Conservation (phyloP, 2,329 filamentous ascomycete genomes). For the Canariomyces notabilis region DNA sequence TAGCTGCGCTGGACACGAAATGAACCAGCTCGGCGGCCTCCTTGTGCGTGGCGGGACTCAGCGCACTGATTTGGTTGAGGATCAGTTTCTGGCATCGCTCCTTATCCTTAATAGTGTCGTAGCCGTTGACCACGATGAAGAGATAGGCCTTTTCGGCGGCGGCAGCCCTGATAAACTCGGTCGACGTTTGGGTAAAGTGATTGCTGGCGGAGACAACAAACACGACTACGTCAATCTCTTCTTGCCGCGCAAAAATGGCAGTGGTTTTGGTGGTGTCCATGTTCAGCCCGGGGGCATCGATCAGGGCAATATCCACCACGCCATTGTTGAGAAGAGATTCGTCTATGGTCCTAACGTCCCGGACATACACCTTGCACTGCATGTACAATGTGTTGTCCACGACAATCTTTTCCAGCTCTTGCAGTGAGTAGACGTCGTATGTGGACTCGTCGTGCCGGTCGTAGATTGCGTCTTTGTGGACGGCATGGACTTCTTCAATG, state of each 20-base stretch:
- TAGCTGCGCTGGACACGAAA: slow-evolving; percentile 95
- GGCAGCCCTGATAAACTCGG: slow-evolving; percentile 93
- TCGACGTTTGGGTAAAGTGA: slow-evolving; percentile 96
- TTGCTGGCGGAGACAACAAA: slow-evolving; percentile 98
- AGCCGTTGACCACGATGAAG: slow-evolving; percentile 98
- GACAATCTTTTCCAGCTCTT: slow-evolving; percentile 82
- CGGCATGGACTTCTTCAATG: slow-evolving; percentile 90
- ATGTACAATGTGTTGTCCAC: slow-evolving; percentile 82
- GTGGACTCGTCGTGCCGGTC: slow-evolving; percentile 89
- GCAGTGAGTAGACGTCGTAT: slow-evolving; percentile 78
- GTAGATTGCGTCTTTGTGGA: slow-evolving; percentile 75
- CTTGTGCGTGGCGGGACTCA: slow-evolving; percentile 92
- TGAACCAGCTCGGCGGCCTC: slow-evolving; percentile 90
- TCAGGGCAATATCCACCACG: slow-evolving; percentile 94
- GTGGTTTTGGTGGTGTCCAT: slow-evolving; percentile 96
- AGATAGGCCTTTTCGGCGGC: slow-evolving; percentile 97
- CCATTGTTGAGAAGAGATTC: slow-evolving; percentile 95
- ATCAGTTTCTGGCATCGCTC: slow-evolving; percentile 88
- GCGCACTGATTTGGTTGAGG: slow-evolving; percentile 75
- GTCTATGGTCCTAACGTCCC: slow-evolving; percentile 81
- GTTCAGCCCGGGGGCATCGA: slow-evolving; percentile 93
- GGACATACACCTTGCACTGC: slow-evolving; percentile 96
- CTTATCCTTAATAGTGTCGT: slow-evolving; percentile 90
- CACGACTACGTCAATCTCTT: slow-evolving; percentile 97
- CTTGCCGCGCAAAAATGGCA: slow-evolving; percentile 91